A percentile compares a stretch with the other conserved stretches of the same genome.
Conservation (phyloP, 345 rosid genomes). For the Stellera chamaejasme region DNA sequence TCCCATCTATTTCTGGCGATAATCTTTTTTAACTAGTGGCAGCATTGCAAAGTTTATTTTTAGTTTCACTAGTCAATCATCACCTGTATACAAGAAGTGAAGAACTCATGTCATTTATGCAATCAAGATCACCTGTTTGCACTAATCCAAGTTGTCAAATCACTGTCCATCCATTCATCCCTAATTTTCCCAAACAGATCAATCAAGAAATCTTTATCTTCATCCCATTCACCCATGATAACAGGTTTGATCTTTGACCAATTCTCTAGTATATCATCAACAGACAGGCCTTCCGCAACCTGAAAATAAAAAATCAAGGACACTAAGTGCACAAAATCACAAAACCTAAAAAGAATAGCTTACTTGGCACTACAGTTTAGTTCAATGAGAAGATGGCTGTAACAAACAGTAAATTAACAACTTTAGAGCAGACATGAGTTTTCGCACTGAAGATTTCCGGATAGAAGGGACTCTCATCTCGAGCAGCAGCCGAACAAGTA, state of each 20-base stretch:
- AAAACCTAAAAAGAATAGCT: background rate
- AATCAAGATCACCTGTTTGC: conserved; percentile 64
- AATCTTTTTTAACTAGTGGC: too few relatives aligned
- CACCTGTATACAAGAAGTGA: background rate
- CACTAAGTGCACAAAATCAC: conserved; percentile 12
- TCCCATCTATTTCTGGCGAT: too few relatives aligned
- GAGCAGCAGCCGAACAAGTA: conserved; percentile 69
- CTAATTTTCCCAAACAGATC: conserved; percentile 82
- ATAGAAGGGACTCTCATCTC: conserved; percentile 63
- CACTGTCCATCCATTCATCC: conserved; percentile 83
- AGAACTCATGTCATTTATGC: background rate
- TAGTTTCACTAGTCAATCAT: background rate
- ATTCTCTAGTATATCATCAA: conserved; percentile 58
- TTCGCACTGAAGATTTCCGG: conserved; percentile 69
- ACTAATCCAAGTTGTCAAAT: conserved; percentile 75
- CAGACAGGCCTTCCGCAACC: conserved; percentile 72
- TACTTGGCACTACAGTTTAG: background rate
- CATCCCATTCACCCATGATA: conserved; percentile 77
- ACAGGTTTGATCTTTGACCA: conserved; percentile 78
- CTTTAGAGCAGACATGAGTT: conserved; percentile 10
- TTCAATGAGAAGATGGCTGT: background rate
- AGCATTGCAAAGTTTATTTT: background rate
- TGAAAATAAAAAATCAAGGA: conserved; percentile 22
- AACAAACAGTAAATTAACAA: background rate
- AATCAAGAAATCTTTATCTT: conserved; percentile 52